Evolutionary conservation across 2,329 filamentous ascomycete genomes (phyloP), one percentile per base, ranked within the genome.

Genomic region (Pseudogymnoascus sp.): DNA sequence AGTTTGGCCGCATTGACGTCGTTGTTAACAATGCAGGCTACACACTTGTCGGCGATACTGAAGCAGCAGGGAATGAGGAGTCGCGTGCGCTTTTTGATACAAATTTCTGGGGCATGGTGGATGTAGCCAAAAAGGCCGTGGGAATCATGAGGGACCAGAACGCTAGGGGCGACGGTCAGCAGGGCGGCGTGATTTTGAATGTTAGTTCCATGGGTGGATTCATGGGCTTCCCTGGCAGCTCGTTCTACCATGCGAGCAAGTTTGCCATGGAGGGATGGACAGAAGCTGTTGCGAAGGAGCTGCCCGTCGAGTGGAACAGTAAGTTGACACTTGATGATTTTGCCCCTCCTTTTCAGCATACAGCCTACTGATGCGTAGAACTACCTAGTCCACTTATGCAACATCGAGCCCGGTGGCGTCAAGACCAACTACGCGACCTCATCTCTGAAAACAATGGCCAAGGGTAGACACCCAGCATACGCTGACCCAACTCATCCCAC

Each of bases 21-120:
- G 79, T 86, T 2, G 77, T 84, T 65, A 86, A 86, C 72, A 86
- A 86, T 61, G 83, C 84, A 1, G 84, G 83, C 1, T 85, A 84
- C 64, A 79, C 81, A 10, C 73, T 83, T 2, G 71, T 73, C 5
- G 81, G 80, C 8, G 78, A 82, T 1, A 79, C 84, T 31, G 84
- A 87, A 63, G 66, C 67, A n/a, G 71, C 73, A 3, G 69, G 69
- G 4, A 71, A 75, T 11, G 67, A 68, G n/a, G 70, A 75, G 60
- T 66, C 70, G 1, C 74, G 74, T 18, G 63, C 66, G 1, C 64
- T 77, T 42, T 71, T 80, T 60, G 77, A 80, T 16, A 78, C 76
- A 0, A 73, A 77, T 40, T 79, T 80, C 66, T 80, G 75, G 69
- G 77, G 77, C 12, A 75, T 74, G 5, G 75, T 75, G 0, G 68